Evolutionary conservation across 202 grass and related monocot genomes (phyloP), one percentile per base, ranked within the genome.

Genomic region (Setaria viridis): DNA sequence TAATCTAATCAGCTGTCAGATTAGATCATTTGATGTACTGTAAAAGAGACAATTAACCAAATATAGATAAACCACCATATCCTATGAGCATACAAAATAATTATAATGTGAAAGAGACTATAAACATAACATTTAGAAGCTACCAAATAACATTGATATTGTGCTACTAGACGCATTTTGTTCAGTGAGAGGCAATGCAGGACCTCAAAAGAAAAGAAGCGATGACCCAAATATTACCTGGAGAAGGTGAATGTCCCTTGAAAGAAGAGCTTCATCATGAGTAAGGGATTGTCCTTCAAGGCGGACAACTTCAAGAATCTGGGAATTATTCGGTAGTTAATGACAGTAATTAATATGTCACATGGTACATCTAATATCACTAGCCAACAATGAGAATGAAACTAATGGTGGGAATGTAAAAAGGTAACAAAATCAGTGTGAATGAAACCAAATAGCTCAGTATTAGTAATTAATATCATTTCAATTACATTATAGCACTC

Each of bases 231-330:
- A 62, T 58, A 62, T 47, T 88, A 96, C 97, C 93, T 99, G 97
- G 62, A 99, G 88, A 46, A 99, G 80, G 90, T 99, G 91, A 51
- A 99, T 90, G 58, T 99, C 92, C 65, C 88, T 91, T 84, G 93
- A 91, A 80, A 92, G 64, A 83, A 92, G 37, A 46, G 85, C 91
- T 87, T 93, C 91, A 72, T 98, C 95, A 85, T 91, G 90, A 88
- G 63, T 87, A 86, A 96, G 78, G 71, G 90, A 74, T 54, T 99
- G 91, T 11, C 91, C 90, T 87, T 96, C 91, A 74, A 99, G 93
- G 35, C 92, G 91, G 84, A 96, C 91, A 57, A 96, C 91, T 87
- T 99, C 97, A 91, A 99, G 97, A 90, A 94, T 94, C 96, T 99
- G 94, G 20, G 78, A 66, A 77, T 67, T 63, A 49, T 80, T 76